Base-by-base conservation (phyloP, 2,329 filamentous ascomycete genomes). In the Arthrobotrys megalospora region DNA sequence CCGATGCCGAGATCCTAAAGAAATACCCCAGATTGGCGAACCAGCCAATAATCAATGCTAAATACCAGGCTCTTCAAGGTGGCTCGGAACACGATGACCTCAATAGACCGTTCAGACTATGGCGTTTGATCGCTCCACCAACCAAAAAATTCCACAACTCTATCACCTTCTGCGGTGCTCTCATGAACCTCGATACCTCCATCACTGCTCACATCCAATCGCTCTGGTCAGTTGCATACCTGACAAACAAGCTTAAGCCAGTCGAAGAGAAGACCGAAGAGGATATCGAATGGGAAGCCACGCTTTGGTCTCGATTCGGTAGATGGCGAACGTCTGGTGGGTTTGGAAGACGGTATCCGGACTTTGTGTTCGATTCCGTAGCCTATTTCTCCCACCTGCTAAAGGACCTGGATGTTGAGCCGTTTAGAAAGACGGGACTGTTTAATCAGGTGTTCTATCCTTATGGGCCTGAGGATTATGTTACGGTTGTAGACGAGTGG, bases 341-440 rank as follows among this genome's bases (percentile, higher is more conserved):
- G 0, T 90, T 89, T 81, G 91, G 91, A 0, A 86, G 85, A 45
- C 87, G 86, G 82, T 86, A 88, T 73, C 90, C 90, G 0, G 91
- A 93, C 82, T 90, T 94, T 80, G 90, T 92, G 16, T 94, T 95
- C 82, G 93, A 96, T 83, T 88, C 88, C 0, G 83, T 95, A 67
- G 91, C 91, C 3, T 96, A 93, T 82, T 81, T 80, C 83, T 93
- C 16, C 92, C 94, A 83, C 81, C 83, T 95, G 82, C 82, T 92
- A 76, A 84, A 85, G 3, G 92, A 95, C 83, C 81, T 94, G 70
- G 91, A 89, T 0, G 83, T 94, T 68, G 84, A 86, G 16, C 85
- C 85, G 12, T 85, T 88, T 80, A 85, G 89, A 38, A 91, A 91
- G 85, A 72, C 80, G 2, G 86, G 88, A 0, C 85, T 81, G 67